These are phyloP conservation scores for Tolypocladium capitatum DNA, from an alignment of 2,329 filamentous ascomycete genomes.

Conservation along the genomic window DNA sequence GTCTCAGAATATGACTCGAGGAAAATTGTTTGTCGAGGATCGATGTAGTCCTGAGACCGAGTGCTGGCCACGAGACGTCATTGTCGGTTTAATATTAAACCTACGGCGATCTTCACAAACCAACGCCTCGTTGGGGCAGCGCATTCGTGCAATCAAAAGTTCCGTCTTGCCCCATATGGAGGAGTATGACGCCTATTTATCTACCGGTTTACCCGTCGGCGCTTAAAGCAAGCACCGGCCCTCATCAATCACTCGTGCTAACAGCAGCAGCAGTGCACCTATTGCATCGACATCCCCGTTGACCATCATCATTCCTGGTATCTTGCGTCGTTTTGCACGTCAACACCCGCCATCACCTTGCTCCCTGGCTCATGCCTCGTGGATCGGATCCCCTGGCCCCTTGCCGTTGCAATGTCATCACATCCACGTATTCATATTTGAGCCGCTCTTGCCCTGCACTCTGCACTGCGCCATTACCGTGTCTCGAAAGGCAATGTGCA, in stretches of 20 bases:
- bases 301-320: neutral
- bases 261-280: neutral
- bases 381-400: neutral
- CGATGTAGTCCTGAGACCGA: no score
- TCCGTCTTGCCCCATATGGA: neutral
- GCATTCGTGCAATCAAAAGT: neutral
- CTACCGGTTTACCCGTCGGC: neutral
- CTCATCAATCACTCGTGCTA: neutral
- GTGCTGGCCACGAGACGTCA: no score
- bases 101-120: neutral
- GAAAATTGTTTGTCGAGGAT: neutral
- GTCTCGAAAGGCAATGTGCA: slow-evolving; percentile 6
- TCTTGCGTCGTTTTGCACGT: neutral
- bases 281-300: neutral
- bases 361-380: neutral
- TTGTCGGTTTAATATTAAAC: no score
- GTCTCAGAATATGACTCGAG: neutral
- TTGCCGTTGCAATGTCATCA: neutral
- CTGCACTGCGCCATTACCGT: neutral
- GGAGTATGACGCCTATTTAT: neutral
- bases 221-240: neutral
- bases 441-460: neutral
- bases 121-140: neutral
- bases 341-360: neutral
- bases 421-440: neutral